Evolutionary conservation across 1,284 basidiomycete species (phyloP), one percentile per base, ranked within the genome.

Genomic region (Cystobasidium pallidum): DNA sequence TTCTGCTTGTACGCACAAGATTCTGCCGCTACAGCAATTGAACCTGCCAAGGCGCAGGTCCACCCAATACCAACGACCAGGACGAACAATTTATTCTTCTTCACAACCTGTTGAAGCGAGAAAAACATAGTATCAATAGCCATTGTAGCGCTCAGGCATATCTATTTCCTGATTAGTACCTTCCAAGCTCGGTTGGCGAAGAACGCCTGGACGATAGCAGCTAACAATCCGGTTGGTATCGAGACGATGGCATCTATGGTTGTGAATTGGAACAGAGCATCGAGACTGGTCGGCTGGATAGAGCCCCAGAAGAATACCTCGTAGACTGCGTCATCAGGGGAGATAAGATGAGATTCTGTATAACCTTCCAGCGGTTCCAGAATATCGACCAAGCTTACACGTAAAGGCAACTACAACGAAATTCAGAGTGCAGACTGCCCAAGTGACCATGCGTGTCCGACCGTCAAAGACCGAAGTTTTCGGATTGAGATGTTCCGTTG

Each of bases 181-280:
- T 43, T 66, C 64, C 64, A 66, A 2, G 64, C 64, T 24, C 64
- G 64, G 30, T 66, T 49, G 19, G 64, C 64, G 32, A 66, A 66
- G 32, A 55, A 54, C 1, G 34, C 49, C 24, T 66, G 64, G 24
- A 66, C 64, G 4, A 66, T 24, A 30, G 64, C 36, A 1, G 64
- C 64, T 19, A 66, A 28, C 11, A 66, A 3, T 34, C 64, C 64
- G 19, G 45, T 26, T 15, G 64, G 64, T 43, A 66, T 54, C 30
- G 64, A 54, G 30, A 66, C 64, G 34, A 66, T 54, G 26, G 64
- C 64, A 21, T 66, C 64, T 32, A 47, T 28, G 4, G 51, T 49
- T 11, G 64, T 66, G 64, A 54, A 66, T 28, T 54, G 52, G 28
- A 36, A 66, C 24, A 66, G 19, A 34, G 4, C 24, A 34, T 66